phyloP scores from a whole-genome alignment of 2,329 filamentous ascomycete species.

The Neofusicoccum cordaticola region DNA sequence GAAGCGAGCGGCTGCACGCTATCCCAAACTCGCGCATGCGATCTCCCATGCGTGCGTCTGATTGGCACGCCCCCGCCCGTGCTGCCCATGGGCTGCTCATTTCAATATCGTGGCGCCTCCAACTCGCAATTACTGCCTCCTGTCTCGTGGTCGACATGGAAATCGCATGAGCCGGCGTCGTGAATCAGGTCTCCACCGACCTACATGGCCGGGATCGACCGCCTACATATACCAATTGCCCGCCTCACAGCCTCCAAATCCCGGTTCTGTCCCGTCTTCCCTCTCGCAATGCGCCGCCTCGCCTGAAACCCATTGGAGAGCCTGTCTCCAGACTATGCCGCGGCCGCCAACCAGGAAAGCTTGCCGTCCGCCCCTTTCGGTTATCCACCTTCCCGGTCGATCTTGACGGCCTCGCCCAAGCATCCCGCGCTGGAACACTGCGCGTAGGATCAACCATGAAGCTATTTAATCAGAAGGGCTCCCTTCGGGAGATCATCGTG shows the following conservation, averaged over 20 bases:
- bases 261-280: not conserved
- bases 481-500: not conserved
- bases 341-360: not conserved
- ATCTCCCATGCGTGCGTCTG: not conserved
- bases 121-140: constrained; percentile 9
- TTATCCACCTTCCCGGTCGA: not conserved
- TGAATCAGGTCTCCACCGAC: not conserved
- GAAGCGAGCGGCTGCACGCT: constrained; percentile 6
- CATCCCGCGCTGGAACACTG: not conserved
- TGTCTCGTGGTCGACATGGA: constrained; percentile 4
- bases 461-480: constrained; percentile 5
- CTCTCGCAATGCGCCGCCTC: constrained; percentile 8
- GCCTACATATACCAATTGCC: constrained; percentile 11
- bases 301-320: constrained; percentile 9
- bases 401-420: not conserved
- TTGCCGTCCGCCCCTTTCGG: not conserved
- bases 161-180: not conserved
- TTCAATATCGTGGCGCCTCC: constrained; percentile 15
- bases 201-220: not conserved
- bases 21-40: not conserved
- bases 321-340: constrained; percentile 7
- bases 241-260: not conserved
- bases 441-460: not conserved
- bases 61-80: constrained; percentile 8
- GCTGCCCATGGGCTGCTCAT: constrained; percentile 5